phyloP scores from a whole-genome alignment of 257 asterid species.

The Fraxinus americana region DNA sequence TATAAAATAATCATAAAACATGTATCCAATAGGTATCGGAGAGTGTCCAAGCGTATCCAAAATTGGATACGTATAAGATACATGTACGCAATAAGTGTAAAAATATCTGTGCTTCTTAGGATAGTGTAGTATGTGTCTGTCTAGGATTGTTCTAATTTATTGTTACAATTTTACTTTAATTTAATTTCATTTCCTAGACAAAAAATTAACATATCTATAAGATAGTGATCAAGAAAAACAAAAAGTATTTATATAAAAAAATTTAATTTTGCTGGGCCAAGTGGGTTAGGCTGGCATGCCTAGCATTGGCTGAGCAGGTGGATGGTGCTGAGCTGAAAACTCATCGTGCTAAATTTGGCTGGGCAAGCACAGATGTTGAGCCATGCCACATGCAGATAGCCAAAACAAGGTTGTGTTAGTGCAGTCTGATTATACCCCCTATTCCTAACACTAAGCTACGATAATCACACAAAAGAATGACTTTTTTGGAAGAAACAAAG shows the following conservation, averaged over 20 bases:
- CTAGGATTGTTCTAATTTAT: background rate
- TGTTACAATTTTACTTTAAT: background rate
- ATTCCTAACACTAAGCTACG: background rate
- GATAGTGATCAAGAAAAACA: no score
- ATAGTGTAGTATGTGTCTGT: background rate
- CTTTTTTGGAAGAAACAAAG: background rate
- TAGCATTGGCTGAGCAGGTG: background rate
- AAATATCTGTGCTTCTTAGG: background rate
- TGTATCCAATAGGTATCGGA: no score
- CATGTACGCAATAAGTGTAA: no score
- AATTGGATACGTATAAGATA: no score
- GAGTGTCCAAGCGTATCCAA: no score
- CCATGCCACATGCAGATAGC: no score
- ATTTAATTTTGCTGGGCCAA: background rate
- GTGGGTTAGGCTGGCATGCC: background rate
- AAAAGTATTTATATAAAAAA: no score
- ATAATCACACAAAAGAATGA: background rate
- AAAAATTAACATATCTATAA: background rate
- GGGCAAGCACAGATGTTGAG: no score
- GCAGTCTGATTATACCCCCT: background rate
- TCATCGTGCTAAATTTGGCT: no score
- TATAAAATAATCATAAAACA: no score
- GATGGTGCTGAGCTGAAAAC: no score
- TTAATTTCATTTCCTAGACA: background rate
- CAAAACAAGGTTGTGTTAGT: background rate